A percentile compares a stretch with the other conserved stretches of the same genome.
These are phyloP conservation scores for Tubosaeta sp. DNA, from an alignment of 768 basidiomycete species.

Conservation along the genomic window DNA sequence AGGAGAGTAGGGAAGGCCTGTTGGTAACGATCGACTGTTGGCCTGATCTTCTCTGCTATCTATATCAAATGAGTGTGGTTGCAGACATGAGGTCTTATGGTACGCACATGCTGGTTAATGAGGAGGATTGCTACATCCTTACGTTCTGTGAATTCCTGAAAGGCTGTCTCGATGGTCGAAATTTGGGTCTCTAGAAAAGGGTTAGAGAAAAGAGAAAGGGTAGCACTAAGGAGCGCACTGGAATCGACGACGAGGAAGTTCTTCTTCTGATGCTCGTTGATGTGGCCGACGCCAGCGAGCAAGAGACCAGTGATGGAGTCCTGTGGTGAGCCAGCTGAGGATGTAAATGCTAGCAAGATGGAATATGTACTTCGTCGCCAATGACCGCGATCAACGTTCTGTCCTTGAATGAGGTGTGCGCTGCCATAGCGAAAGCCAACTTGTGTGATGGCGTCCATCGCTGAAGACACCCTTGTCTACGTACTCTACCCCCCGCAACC, in stretches of 20 bases:
- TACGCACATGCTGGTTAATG: constrained; percentile 94
- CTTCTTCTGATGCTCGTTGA: constrained; percentile 89
- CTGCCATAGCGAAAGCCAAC: constrained; percentile 41
- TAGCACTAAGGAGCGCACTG: constrained; percentile 52
- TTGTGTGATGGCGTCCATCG: constrained; percentile 46
- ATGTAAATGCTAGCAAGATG: not conserved
- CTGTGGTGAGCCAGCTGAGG: constrained; percentile 39
- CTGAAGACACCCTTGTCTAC: constrained; percentile 85
- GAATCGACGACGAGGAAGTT: constrained; percentile 95
- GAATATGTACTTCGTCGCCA: constrained; percentile 79
- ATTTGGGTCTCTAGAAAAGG: constrained; percentile 74
- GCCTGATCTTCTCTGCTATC: constrained; percentile 97
- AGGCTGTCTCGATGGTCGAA: constrained; percentile 84
- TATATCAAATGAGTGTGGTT: constrained; percentile 30
- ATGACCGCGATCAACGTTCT: constrained; percentile 91
- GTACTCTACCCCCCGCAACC: constrained; percentile 57
- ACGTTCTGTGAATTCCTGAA: constrained; percentile 92
- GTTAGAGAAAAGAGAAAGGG: constrained; percentile 7
- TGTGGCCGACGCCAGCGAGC: constrained; percentile 91
- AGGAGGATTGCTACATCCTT: constrained; percentile 94
- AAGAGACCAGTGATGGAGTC: constrained; percentile 96
- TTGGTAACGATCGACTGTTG: constrained; percentile 91
- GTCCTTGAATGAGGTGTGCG: constrained; percentile 63
- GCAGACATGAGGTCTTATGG: not conserved
- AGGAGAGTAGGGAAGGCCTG: constrained; percentile 95